Evolutionary conservation across 2,329 filamentous ascomycete species (phyloP).

Genomic region (Calonectria pseudoturangicola): DNA sequence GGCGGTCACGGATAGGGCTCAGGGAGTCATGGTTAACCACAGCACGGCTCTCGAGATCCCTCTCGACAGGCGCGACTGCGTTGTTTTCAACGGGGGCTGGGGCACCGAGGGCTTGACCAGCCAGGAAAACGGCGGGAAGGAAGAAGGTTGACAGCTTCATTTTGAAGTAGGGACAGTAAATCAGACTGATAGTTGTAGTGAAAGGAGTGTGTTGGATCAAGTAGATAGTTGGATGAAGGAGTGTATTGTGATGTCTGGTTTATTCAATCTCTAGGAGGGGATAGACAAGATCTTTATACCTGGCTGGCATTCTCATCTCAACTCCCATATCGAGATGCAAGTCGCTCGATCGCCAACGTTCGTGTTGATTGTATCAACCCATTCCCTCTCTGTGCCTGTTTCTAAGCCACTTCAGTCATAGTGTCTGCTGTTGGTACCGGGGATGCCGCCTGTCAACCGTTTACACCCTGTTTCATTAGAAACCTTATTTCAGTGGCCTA

Average conservation of each 20-base stretch:
- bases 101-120: neutral
- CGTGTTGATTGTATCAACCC: neutral
- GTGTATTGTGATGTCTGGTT: neutral
- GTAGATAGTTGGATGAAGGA: neutral
- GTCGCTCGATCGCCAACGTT: neutral
- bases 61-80: neutral
- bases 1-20: constrained; percentile 51
- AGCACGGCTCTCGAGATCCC: constrained; percentile 37
- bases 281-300: neutral
- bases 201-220: neutral
- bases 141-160: neutral
- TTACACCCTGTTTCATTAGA: neutral
- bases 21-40: constrained; percentile 54
- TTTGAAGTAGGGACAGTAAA: neutral
- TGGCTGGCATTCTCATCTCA: neutral
- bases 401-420: neutral
- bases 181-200: neutral
- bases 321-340: neutral
- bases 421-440: neutral
- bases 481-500: neutral
- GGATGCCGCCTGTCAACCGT: neutral
- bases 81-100: neutral
- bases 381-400: neutral
- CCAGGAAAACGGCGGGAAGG: neutral
- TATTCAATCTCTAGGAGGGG: neutral